Conservation (phyloP, 805 yeast genomes). For the Middelhovenomyces tepae region DNA sequence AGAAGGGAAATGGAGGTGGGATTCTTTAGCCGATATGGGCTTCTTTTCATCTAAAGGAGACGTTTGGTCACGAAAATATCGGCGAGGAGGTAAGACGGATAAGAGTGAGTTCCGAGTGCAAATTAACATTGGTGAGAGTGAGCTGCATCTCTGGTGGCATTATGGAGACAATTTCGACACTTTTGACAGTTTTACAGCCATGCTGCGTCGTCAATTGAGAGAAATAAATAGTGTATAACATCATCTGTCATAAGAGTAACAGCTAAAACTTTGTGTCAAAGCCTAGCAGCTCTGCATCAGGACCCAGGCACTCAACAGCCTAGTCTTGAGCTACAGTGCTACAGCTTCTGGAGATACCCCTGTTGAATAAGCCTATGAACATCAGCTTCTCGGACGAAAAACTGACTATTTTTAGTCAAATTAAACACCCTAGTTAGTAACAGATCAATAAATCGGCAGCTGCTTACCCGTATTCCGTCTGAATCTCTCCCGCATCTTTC, state of each 20-base stretch:
- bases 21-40: too few relatives aligned
- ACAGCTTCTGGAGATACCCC: slow-evolving; percentile 77
- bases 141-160: neutral
- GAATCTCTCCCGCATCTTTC: slow-evolving; percentile 93
- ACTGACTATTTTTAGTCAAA: slow-evolving; percentile 85
- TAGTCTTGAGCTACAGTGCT: too few relatives aligned
- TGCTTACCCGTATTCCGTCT: slow-evolving; percentile 78
- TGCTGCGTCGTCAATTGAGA: slow-evolving; percentile 1
- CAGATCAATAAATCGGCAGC: neutral
- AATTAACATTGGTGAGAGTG: neutral
- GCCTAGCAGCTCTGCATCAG: too few relatives aligned
- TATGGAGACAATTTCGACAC: slow-evolving; percentile 1
- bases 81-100: slow-evolving; percentile 4
- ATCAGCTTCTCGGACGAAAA: slow-evolving; percentile 87
- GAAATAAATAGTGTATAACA: too few relatives aligned
- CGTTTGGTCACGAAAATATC: slow-evolving; percentile 16
- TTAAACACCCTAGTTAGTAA: slow-evolving; percentile 52
- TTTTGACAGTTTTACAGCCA: slow-evolving; percentile 1
- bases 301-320: too few relatives aligned
- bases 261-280: too few relatives aligned
- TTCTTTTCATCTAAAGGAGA: slow-evolving; percentile 2
- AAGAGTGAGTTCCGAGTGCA: neutral
- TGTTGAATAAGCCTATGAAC: slow-evolving; percentile 92
- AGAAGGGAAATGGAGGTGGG: neutral
- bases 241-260: too few relatives aligned